Conservation (phyloP, 129 eudicot genomes). For the Rutidosis leptorrhynchoides region DNA sequence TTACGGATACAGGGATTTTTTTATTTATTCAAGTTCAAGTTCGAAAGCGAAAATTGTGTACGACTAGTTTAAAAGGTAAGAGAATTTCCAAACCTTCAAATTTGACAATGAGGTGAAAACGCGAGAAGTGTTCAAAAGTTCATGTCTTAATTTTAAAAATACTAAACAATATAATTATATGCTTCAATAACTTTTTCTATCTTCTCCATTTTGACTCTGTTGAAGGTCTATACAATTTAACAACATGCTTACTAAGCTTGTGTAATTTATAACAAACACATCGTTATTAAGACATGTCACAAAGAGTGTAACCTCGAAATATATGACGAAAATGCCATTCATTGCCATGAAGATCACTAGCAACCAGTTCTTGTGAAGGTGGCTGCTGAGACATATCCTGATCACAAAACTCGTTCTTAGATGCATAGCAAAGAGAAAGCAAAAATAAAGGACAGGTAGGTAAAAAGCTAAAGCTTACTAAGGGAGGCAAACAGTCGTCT, state of each 20-base stretch:
- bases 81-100: neutral
- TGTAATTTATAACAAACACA: neutral
- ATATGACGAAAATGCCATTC: slow-evolving; percentile 98
- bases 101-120: neutral
- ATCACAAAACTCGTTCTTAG: slow-evolving; percentile 20
- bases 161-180: neutral
- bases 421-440: neutral
- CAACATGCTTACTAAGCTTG: neutral
- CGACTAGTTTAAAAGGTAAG: neutral
- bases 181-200: neutral
- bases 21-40: neutral
- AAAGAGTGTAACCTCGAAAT: slow-evolving; percentile 66
- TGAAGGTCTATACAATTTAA: neutral
- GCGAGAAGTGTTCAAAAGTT: neutral
- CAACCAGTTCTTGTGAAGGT: slow-evolving; percentile 94
- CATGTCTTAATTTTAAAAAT: neutral
- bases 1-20: neutral
- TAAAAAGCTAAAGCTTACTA: slow-evolving; percentile 45
- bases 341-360: slow-evolving; percentile 83
- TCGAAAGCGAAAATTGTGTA: neutral
- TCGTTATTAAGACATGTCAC: neutral
- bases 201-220: neutral
- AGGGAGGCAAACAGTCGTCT: slow-evolving; percentile 89
- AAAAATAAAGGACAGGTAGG: neutral
- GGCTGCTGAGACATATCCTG: slow-evolving; percentile 98